These are phyloP conservation scores for Hansenula lynferdii DNA, from an alignment of 1,139 yeast species.

Conservation along the genomic window DNA sequence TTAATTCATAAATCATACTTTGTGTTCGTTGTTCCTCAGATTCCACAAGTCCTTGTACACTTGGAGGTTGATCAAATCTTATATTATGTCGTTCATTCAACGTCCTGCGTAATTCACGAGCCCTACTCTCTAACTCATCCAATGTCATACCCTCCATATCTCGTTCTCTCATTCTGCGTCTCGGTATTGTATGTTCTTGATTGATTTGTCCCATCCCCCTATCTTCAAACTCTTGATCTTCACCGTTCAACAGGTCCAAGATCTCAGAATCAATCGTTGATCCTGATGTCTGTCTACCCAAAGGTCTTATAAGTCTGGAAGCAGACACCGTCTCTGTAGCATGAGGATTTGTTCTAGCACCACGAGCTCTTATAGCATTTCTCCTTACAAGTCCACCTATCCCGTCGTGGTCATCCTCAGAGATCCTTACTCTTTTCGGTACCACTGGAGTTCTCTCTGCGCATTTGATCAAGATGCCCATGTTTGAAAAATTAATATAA, in stretches of 20 bases:
- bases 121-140: conserved; percentile 3
- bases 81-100: conserved; percentile 5
- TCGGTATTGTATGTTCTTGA: too few relatives aligned
- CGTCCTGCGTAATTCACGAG: conserved; percentile 5
- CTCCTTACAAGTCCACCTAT: background rate
- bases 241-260: too few relatives aligned
- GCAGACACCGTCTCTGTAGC: too few relatives aligned
- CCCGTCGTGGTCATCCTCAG: conserved; percentile 5
- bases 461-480: conserved; percentile 3
- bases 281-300: too few relatives aligned
- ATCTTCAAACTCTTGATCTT: too few relatives aligned
- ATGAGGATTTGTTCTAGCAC: background rate
- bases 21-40: conserved; percentile 1
- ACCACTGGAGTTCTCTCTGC: background rate
- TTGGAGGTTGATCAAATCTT: conserved; percentile 1
- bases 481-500: too few relatives aligned
- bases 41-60: background rate
- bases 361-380: background rate
- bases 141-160: conserved; percentile 1
- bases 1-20: conserved; percentile 2
- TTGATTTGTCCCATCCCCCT: too few relatives aligned
- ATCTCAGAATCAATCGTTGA: too few relatives aligned
- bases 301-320: too few relatives aligned
- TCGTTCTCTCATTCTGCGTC: too few relatives aligned
- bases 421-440: conserved; percentile 3